Percentiles rank a stretch among this genome's conserved stretches.
Conservation (phyloP, 495 filamentous ascomycete species). For the Penicillium paxilli region DNA sequence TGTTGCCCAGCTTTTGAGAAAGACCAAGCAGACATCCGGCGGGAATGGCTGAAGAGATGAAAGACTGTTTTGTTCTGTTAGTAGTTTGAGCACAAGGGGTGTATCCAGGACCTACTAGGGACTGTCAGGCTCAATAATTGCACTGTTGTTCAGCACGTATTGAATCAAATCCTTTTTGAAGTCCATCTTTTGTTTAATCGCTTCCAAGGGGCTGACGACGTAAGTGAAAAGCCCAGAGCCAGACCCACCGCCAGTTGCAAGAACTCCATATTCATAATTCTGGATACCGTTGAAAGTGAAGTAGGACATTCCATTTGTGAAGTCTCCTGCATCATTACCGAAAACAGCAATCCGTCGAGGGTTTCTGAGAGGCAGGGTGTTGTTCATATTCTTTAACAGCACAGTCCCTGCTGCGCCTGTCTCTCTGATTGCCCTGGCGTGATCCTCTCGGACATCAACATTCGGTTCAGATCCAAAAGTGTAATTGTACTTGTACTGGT, state of each 20-base stretch:
- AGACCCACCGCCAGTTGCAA: slow-evolving; percentile 60
- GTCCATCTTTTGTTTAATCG: slow-evolving; percentile 58
- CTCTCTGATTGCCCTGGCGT: slow-evolving; percentile 51
- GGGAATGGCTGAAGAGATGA: slow-evolving; percentile 20
- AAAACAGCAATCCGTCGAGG: slow-evolving; percentile 56
- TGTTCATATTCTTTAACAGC: slow-evolving; percentile 60
- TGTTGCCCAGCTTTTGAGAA: slow-evolving; percentile 54
- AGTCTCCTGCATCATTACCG: slow-evolving; percentile 61
- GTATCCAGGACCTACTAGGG: not conserved
- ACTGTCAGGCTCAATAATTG: not conserved
- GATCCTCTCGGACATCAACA: slow-evolving; percentile 53
- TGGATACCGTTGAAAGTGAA: not conserved
- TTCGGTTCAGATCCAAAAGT: slow-evolving; percentile 21
- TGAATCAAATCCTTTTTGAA: slow-evolving; percentile 44
- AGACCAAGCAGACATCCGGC: slow-evolving; percentile 61
- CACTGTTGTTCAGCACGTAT: slow-evolving; percentile 38
- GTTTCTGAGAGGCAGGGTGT: slow-evolving; percentile 51
- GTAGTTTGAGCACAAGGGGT: not conserved
- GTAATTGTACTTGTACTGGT: too few species aligned
- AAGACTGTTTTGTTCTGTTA: not conserved
- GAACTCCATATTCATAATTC: slow-evolving; percentile 53
- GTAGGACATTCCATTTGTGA: slow-evolving; percentile 29
- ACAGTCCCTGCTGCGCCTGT: slow-evolving; percentile 58
- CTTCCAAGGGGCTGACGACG: slow-evolving; percentile 56
- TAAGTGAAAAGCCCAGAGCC: slow-evolving; percentile 52